These are phyloP conservation scores for Artomyces pyxidatus DNA, from an alignment of 768 basidiomycete genomes.

Conservation along the genomic window DNA sequence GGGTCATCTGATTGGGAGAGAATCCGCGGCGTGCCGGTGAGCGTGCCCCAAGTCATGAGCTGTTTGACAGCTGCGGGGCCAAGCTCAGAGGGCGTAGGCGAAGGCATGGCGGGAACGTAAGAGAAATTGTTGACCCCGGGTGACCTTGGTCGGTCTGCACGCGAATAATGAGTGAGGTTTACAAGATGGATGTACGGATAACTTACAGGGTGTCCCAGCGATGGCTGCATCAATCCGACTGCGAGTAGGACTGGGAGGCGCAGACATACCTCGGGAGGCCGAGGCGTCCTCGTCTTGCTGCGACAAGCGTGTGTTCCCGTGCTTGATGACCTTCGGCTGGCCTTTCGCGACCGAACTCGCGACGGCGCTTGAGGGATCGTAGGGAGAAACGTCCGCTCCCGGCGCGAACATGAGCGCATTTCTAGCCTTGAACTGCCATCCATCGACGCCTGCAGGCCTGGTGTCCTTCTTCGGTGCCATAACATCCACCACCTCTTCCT, in stretches of 20 bases:
- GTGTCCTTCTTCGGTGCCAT: conserved; percentile 76
- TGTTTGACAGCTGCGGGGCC: conserved; percentile 81
- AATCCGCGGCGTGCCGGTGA: conserved; percentile 86
- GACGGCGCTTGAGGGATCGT: conserved; percentile 37
- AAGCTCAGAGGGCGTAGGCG: conserved; percentile 76
- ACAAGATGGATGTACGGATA: not conserved
- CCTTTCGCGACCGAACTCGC: conserved; percentile 24
- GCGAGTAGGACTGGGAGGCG: conserved; percentile 81
- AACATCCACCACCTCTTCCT: conserved; percentile 43
- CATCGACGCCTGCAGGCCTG: conserved; percentile 64
- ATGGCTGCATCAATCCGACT: conserved; percentile 92
- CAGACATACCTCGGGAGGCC: conserved; percentile 36
- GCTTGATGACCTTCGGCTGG: conserved; percentile 59
- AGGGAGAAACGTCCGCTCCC: conserved; percentile 81
- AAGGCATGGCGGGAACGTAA: conserved; percentile 80
- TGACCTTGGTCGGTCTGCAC: conserved; percentile 54
- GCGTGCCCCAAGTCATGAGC: conserved; percentile 96
- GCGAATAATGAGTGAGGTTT: conserved; percentile 4
- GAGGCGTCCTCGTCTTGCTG: conserved; percentile 53
- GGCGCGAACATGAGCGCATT: conserved; percentile 95
- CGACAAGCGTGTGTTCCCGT: conserved; percentile 74
- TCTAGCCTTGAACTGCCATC: conserved; percentile 81
- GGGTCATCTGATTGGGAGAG: conserved; percentile 58
- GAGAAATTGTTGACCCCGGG: conserved; percentile 52
- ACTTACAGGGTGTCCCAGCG: conserved; percentile 81